phyloP scores from a whole-genome alignment of 2,329 filamentous ascomycete genomes.

The Colletotrichum endophyticum region DNA sequence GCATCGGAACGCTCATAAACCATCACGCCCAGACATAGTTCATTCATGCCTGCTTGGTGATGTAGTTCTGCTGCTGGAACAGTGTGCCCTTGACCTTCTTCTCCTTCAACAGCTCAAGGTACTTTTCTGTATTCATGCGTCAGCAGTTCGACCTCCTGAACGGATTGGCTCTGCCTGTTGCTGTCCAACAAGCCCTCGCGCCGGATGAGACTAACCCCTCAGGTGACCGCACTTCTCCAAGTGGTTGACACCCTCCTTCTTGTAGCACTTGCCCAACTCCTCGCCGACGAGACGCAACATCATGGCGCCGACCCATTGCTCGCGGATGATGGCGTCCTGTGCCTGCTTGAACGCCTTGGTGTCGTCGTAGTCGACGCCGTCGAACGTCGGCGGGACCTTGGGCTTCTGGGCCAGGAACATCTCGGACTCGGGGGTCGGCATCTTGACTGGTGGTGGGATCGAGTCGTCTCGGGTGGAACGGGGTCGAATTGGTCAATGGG shows the following conservation, averaged over 20 bases:
- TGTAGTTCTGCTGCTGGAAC: constrained; percentile 81
- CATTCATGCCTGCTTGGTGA: constrained; percentile 50
- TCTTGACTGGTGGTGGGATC: constrained; percentile 39
- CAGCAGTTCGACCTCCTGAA: constrained; percentile 3
- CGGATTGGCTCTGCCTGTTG: not conserved
- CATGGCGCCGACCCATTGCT: constrained; percentile 91
- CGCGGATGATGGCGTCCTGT: constrained; percentile 80
- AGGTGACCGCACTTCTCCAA: constrained; percentile 84
- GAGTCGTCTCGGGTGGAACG: not conserved
- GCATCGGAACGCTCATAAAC: not conserved
- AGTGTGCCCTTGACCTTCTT: constrained; percentile 80
- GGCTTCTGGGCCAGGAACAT: constrained; percentile 86
- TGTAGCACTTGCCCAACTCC: constrained; percentile 87
- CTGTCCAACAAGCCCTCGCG: not conserved
- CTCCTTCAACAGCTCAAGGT: constrained; percentile 77
- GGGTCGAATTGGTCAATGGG: not conserved
- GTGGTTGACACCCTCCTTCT: constrained; percentile 84
- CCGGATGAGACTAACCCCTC: constrained; percentile 67
- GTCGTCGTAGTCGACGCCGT: constrained; percentile 87
- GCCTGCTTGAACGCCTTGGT: constrained; percentile 81
- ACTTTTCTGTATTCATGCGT: constrained; percentile 65
- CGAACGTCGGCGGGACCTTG: constrained; percentile 80
- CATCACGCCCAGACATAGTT: constrained; percentile 18
- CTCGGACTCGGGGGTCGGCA: constrained; percentile 85
- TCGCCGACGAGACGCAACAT: constrained; percentile 84